A percentile compares a stretch with the other conserved stretches of the same genome.
These are phyloP conservation scores for Solanum boliviense DNA, from an alignment of 257 asterid species.

Conservation along the genomic window DNA sequence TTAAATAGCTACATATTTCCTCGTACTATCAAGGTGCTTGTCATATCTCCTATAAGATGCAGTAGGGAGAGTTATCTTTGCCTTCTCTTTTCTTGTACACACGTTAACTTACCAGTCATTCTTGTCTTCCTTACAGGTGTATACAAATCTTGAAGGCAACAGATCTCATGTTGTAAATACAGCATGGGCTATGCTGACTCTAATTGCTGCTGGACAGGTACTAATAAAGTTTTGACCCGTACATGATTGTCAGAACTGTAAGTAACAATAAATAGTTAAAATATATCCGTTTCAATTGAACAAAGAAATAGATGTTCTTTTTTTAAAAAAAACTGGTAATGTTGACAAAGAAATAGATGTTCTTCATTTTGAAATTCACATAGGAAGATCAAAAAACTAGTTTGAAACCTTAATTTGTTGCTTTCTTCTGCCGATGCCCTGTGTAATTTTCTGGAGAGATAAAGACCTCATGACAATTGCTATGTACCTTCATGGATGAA, in stretches of 20 bases:
- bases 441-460: not conserved
- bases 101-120: slow-evolving; percentile 1
- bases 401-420: not conserved
- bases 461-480: not conserved
- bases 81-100: not conserved
- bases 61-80: not conserved
- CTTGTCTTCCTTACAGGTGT: slow-evolving; percentile 40
- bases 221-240: not conserved
- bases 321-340: too few relatives aligned
- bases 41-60: not conserved
- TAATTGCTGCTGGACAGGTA: slow-evolving; percentile 93
- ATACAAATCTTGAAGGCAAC: slow-evolving; percentile 72
- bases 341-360: not conserved
- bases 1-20: not conserved
- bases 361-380: not conserved
- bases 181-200: slow-evolving; percentile 83
- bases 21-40: not conserved
- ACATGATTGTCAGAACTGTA: not conserved
- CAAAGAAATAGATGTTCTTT: not conserved
- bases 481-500: not conserved
- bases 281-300: not conserved
- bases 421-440: not conserved
- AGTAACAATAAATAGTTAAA: not conserved
- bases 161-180: slow-evolving; percentile 86
- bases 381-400: not conserved